phyloP scores from a whole-genome alignment of 805 yeast species.

The Saccharomyces mikatae region DNA sequence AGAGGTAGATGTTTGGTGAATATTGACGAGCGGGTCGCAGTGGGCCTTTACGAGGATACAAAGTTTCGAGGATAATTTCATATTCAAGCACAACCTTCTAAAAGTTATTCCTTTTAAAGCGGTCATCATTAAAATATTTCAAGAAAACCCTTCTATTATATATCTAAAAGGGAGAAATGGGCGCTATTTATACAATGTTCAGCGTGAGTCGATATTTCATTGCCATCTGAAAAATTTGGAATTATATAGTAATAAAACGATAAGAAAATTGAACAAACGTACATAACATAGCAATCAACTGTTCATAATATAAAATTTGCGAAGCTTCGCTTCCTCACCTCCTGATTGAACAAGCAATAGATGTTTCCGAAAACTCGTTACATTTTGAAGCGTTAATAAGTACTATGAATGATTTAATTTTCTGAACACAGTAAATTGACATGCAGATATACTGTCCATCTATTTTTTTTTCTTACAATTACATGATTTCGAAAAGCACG shows the following conservation, averaged over 20 bases:
- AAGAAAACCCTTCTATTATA: neutral
- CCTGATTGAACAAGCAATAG: neutral
- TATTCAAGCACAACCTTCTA: neutral
- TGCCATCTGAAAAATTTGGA: neutral
- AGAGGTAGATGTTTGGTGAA: neutral
- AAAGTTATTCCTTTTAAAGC: neutral
- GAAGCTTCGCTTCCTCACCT: neutral
- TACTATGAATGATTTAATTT: neutral
- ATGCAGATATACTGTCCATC: neutral
- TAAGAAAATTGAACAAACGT: neutral
- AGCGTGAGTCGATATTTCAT: neutral
- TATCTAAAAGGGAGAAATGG: neutral
- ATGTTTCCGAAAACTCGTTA: neutral
- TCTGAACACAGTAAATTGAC: neutral
- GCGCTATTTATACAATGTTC: neutral
- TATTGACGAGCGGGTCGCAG: neutral
- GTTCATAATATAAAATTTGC: neutral
- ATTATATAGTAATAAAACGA: neutral
- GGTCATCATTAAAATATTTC: neutral
- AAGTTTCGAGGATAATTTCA: neutral
- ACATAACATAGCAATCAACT: neutral
- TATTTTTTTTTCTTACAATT: neutral
- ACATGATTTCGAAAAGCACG: neutral
- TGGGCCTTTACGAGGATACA: neutral
- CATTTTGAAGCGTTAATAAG: too few relatives aligned